Evolutionary conservation across 2,329 filamentous ascomycete genomes (phyloP), one percentile per base, ranked within the genome.

Genomic region (Aspergillus ibericus): DNA sequence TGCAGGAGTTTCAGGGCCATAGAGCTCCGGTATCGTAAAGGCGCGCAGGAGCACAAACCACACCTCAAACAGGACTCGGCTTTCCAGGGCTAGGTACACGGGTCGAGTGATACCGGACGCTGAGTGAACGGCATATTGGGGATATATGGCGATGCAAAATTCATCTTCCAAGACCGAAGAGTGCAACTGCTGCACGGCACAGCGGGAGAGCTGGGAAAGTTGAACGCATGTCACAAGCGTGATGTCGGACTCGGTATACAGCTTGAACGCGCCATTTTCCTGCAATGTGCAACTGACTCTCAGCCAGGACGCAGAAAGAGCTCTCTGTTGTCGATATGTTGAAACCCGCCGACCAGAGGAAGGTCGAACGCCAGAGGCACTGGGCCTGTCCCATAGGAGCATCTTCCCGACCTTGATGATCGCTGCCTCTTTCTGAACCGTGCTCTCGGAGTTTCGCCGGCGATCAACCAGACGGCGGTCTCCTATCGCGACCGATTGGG

Each of bases 391-490:
- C 93, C 93, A 97, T 48, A 96, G 82, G 70, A 92, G 88, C 71
- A 96, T 85, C 71, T 92, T 93, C 56, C 92, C 95, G 49, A 97
- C 91, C 72, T 98, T 99, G 79, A 98, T 98, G 64, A 98, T 95
- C 56, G 89, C 87, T 3, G 86, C 85, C 62, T 92, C 88, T 70
- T 88, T 95, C 27, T 82, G 78, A 27, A 81, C 69, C 2, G 82
- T 81, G 52, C 69, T 77, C 61, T 80, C 78, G 9, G 79, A 81
- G 55, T 78, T 76, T 56, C 78, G 70, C 58, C 79, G 74, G 34
- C 77, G 76, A 27, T 80, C 77, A 2, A 71, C 69, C 40, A 77
- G 64, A 36, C 76, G 77, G 46, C 76, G 75, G 44, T 80, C 78
- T 18, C 71, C 70, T 49, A 80, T 79, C 22, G 76, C 69, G 35